Percentiles rank a stretch among this genome's conserved stretches.
Evolutionary conservation across 2,329 filamentous ascomycete species (phyloP).

Genomic region (Dothideomycetidae sp.): DNA sequence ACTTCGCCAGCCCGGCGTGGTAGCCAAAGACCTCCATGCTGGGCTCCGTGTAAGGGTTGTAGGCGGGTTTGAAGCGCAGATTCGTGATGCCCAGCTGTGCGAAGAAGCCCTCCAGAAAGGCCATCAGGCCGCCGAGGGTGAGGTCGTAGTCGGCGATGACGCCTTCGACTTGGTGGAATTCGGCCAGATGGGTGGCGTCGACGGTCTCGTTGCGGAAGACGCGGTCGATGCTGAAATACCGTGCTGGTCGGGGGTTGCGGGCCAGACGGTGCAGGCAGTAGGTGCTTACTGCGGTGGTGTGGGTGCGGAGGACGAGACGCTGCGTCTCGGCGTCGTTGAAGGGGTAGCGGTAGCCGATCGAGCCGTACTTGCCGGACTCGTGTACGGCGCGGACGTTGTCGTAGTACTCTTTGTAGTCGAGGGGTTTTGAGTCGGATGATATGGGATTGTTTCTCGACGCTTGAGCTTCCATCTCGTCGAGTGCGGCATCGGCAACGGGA

Average conservation of each 20-base stretch:
- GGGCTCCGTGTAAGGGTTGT: conserved; percentile 90
- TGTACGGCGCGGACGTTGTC: conserved; percentile 77
- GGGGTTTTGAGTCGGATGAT: conserved; percentile 14
- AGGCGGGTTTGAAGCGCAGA: conserved; percentile 92
- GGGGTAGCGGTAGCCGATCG: conserved; percentile 90
- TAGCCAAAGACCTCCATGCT: conserved; percentile 97
- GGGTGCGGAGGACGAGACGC: conserved; percentile 79
- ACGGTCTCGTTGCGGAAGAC: conserved; percentile 98
- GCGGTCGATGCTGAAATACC: conserved; percentile 96
- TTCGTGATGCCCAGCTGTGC: conserved; percentile 80
- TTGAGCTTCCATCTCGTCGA: conserved; percentile 36
- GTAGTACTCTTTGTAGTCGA: conserved; percentile 75
- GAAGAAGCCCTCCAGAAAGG: conserved; percentile 93
- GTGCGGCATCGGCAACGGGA: conserved; percentile 31
- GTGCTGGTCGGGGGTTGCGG: conserved; percentile 66
- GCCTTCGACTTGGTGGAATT: conserved; percentile 98
- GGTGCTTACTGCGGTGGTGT: conserved; percentile 85
- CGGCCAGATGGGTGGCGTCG: conserved; percentile 88
- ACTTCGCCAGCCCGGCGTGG: conserved; percentile 76
- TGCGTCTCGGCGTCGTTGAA: conserved; percentile 81
- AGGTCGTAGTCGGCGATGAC: conserved; percentile 95
- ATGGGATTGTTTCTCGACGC: conserved; percentile 33
- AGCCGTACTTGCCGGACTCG: conserved; percentile 81
- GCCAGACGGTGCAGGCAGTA: conserved; percentile 86
- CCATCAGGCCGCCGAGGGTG: conserved; percentile 83